These are phyloP conservation scores for Discostella pseudostelligera DNA, from an alignment of 108 stramenopile species.

Conservation along the genomic window DNA sequence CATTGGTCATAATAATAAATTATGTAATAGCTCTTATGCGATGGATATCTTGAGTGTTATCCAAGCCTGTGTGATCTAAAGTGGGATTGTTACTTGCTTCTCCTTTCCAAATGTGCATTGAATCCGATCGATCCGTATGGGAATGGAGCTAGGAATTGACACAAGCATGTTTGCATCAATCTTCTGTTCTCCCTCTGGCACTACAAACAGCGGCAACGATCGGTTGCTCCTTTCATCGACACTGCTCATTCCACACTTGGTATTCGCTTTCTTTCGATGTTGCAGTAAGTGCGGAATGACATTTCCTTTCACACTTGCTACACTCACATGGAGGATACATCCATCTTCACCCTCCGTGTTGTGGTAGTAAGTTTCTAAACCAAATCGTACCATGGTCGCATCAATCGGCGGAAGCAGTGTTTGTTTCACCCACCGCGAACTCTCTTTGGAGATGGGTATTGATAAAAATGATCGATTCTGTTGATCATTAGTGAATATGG, in stretches of 20 bases:
- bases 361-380: conserved; percentile 24
- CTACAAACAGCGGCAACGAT: conserved; percentile 23
- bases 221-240: not conserved
- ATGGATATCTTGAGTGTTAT: not conserved
- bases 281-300: conserved; percentile 25
- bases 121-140: conserved; percentile 20
- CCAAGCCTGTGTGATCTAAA: not conserved
- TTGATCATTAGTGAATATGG: conserved; percentile 34
- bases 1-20: not conserved
- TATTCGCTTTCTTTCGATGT: not conserved
- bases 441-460: conserved; percentile 25
- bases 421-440: conserved; percentile 29
- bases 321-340: conserved; percentile 41
- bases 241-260: not conserved
- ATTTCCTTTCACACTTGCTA: conserved; percentile 42
- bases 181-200: not conserved
- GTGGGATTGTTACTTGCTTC: conserved; percentile 13
- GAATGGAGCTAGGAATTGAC: conserved; percentile 23
- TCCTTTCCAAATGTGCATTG: conserved; percentile 34
- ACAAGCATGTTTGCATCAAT: not conserved
- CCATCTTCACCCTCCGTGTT: conserved; percentile 6
- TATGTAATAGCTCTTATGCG: not conserved
- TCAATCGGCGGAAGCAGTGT: conserved; percentile 31
- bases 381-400: conserved; percentile 34
- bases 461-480: conserved; percentile 34